Evolutionary conservation across 441 rosid genomes (phyloP).

Genomic region (Mallotus repandus): DNA sequence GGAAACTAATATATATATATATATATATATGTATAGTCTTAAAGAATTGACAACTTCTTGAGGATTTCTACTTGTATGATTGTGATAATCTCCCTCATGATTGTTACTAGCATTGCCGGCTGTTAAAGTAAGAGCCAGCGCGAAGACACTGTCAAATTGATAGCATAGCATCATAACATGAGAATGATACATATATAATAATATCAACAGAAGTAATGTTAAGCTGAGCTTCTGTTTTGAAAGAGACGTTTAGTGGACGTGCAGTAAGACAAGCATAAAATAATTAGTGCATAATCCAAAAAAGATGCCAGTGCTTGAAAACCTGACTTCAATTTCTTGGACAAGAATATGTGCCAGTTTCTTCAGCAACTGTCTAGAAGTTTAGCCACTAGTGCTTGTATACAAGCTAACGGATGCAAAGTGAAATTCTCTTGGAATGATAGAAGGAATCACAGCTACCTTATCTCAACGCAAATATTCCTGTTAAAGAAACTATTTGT

Average conservation of each 20-base stretch:
- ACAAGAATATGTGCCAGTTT: conserved; percentile 5
- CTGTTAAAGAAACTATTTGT: too few relatives aligned
- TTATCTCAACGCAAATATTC: too few relatives aligned
- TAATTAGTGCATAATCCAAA: not conserved
- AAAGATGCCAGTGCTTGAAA: not conserved
- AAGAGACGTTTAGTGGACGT: not conserved
- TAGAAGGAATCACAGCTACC: not conserved
- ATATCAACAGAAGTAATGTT: not conserved
- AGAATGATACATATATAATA: not conserved
- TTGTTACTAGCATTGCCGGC: conserved; percentile 20
- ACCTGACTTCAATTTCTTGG: not conserved
- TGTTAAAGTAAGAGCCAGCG: conserved; percentile 13
- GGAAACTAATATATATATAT: too few relatives aligned
- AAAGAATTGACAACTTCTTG: too few relatives aligned
- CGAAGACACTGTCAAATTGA: conserved; percentile 7
- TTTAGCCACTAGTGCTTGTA: conserved; percentile 8
- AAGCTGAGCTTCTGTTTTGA: not conserved
- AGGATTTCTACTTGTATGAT: conserved; percentile 3
- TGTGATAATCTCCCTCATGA: not conserved
- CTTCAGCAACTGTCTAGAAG: not conserved
- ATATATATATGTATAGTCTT: too few relatives aligned
- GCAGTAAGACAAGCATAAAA: too few relatives aligned
- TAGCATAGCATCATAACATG: not conserved
- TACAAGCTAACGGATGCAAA: not conserved
- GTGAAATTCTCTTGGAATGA: not conserved